Base-by-base conservation (phyloP, 495 filamentous ascomycete species). In the Penicilliopsis zonata region DNA sequence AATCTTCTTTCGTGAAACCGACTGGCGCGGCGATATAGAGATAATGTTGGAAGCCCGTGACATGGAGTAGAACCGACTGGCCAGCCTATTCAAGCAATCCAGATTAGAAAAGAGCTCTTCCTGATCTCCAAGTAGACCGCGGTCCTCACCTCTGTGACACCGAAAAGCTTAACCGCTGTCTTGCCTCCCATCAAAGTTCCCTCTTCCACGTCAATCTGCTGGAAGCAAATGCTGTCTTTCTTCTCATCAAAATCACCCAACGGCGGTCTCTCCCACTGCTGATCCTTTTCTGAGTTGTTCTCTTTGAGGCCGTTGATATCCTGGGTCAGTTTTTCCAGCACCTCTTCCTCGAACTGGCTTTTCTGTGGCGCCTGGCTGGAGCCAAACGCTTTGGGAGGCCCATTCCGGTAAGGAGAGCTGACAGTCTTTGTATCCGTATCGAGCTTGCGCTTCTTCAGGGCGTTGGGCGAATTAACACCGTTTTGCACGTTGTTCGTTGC, bases 41-140 rank as follows among this genome's bases (percentile, higher is more conserved):
- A 46, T 99, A 99, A 53, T 96, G 90, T 37, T 82, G 75, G 55
- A 99, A 99, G 49, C 83, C 84, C 4, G 82, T 94, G 35, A 99
- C 86, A 54, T 99, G 87, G 12, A 99, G 67, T 37, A 96, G 66
- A 6, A 94, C 88, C 1, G 90, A 96, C 58, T 99, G 83, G 38
- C 90, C 90, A 26, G 69, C 58, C 64, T 83, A 33, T 35, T 37
- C 25, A 28, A 24, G 23, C 33, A 14, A 41, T 43, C 12, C n/a
- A n/a, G n/a, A n/a, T n/a, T n/a, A n/a, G n/a, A 28, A 15, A 28
- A 22, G 9, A 31, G 18, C 18, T 13, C 16, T 7, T 6, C 10
- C 20, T 18, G 5, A 7, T n/a, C 12, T 28, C 7, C 24, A 14
- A 30, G 18, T 6, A 24, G 7, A 17, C 16, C 31, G n/a, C n/a